Percentiles rank a stretch among this genome's conserved stretches.
Evolutionary conservation across 371 early-diverging fungal species (phyloP).

Genomic region (Syncephalastrum monosporum): DNA sequence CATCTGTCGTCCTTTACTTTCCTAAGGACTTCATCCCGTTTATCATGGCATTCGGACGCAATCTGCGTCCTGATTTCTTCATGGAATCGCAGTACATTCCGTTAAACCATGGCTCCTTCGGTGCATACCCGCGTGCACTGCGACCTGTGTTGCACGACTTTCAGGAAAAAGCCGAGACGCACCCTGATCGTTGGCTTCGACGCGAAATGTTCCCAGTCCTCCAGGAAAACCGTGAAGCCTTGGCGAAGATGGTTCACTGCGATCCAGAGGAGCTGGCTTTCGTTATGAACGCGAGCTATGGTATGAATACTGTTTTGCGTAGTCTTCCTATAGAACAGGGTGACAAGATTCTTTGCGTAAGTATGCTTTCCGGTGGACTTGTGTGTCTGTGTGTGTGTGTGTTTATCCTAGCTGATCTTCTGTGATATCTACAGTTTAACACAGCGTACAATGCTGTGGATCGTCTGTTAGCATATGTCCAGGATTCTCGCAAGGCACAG

Average conservation of each 20-base stretch:
- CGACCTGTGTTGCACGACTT: conserved; percentile 8
- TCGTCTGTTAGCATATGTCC: conserved; percentile 30
- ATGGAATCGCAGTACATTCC: conserved; percentile 39
- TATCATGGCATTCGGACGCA: conserved; percentile 29
- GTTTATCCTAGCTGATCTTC: background rate
- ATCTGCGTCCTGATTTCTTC: conserved; percentile 36
- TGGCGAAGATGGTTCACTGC: conserved; percentile 35
- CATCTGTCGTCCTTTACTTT: too few species aligned
- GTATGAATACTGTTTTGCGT: conserved; percentile 41
- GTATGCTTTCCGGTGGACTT: conserved; percentile 1
- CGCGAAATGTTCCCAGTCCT: conserved; percentile 16
- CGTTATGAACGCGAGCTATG: conserved; percentile 45
- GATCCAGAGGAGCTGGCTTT: conserved; percentile 40
- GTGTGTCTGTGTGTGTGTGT: background rate
- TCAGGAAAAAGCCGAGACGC: conserved; percentile 12
- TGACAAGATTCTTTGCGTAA: conserved; percentile 36
- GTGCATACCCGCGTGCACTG: conserved; percentile 16
- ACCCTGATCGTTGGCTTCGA: conserved; percentile 18
- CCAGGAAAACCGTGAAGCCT: conserved; percentile 6
- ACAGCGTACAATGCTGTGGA: conserved; percentile 53
- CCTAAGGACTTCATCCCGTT: too few species aligned
- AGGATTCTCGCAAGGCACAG: conserved; percentile 30
- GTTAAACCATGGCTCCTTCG: conserved; percentile 48
- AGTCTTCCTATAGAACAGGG: conserved; percentile 35
- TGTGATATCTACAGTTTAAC: conserved; percentile 22